phyloP scores from a whole-genome alignment of 345 rosid species.

The Draba incana region DNA sequence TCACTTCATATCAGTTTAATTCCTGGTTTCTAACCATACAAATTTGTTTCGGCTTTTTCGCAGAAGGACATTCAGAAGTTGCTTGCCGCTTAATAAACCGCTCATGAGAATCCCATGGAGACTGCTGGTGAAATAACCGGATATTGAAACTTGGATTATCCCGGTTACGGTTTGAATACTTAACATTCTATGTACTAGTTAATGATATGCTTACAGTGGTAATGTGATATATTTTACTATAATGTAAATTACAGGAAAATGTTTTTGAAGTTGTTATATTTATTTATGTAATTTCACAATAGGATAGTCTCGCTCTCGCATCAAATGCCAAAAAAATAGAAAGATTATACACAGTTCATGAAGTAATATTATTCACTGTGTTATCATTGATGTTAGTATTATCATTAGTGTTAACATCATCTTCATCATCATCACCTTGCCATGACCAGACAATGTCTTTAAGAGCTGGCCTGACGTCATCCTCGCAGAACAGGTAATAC shows the following conservation, averaged over 20 bases:
- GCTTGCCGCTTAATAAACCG: slow-evolving; percentile 36
- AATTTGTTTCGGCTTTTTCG: slow-evolving; percentile 7
- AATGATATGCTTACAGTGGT: not conserved
- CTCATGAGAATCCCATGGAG: slow-evolving; percentile 31
- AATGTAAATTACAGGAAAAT: slow-evolving; percentile 12
- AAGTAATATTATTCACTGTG: not conserved
- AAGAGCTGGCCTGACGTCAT: slow-evolving; percentile 74
- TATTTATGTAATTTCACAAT: slow-evolving; percentile 15
- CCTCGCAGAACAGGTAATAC: slow-evolving; percentile 60
- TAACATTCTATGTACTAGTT: slow-evolving; percentile 9
- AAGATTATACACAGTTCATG: slow-evolving; percentile 21
- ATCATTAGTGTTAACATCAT: slow-evolving; percentile 9
- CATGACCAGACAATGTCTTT: slow-evolving; percentile 85
- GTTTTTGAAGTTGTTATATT: not conserved
- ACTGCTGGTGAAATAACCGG: slow-evolving; percentile 9
- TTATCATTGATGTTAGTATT: not conserved
- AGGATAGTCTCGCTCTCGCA: slow-evolving; percentile 28
- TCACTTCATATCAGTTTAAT: slow-evolving; percentile 11
- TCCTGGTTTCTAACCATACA: slow-evolving; percentile 4
- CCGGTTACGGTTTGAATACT: slow-evolving; percentile 19
- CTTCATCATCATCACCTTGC: slow-evolving; percentile 69
- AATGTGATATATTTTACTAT: not conserved
- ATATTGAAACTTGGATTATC: not conserved
- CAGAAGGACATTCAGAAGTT: slow-evolving; percentile 43
- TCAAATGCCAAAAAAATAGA: slow-evolving; percentile 17